Evolutionary conservation across 495 filamentous ascomycete species (phyloP).

Genomic region (Chaetomium tenue): DNA sequence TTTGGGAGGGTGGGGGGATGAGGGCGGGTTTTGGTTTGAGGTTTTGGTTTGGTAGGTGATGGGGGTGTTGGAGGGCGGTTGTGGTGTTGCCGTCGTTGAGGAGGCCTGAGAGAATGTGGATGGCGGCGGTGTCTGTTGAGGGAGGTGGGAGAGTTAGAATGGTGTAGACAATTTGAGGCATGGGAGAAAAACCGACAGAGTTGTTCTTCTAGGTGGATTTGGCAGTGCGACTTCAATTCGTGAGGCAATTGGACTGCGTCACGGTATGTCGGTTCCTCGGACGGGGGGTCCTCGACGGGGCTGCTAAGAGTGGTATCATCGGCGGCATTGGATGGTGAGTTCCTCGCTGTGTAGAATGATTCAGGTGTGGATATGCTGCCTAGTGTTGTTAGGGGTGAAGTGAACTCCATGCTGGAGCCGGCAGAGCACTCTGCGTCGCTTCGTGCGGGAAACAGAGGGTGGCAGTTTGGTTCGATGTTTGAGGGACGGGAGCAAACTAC

Average conservation of each 20-base stretch:
- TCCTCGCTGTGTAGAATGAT: slow-evolving; percentile 28
- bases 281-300: slow-evolving; percentile 14
- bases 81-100: slow-evolving; percentile 54
- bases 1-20: slow-evolving; percentile 54
- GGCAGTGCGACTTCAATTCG: slow-evolving; percentile 62
- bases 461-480: background rate
- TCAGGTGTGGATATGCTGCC: slow-evolving; percentile 25
- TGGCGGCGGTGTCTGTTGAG: slow-evolving; percentile 61
- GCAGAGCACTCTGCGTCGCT: background rate
- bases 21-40: slow-evolving; percentile 42
- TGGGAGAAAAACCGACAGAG: slow-evolving; percentile 52
- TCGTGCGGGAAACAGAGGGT: background rate
- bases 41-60: background rate
- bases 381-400: slow-evolving; percentile 28
- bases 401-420: slow-evolving; percentile 21
- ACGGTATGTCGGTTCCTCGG: slow-evolving; percentile 43
- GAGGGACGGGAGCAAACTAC: background rate
- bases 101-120: slow-evolving; percentile 64
- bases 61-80: slow-evolving; percentile 17
- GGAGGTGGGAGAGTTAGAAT: slow-evolving; percentile 7
- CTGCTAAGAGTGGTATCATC: slow-evolving; percentile 27
- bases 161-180: background rate
- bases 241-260: slow-evolving; percentile 55
- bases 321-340: slow-evolving; percentile 20
- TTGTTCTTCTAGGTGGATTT: slow-evolving; percentile 73